Base-by-base conservation (phyloP, 2,329 filamentous ascomycete species). In the Clonostachys chloroleuca region DNA sequence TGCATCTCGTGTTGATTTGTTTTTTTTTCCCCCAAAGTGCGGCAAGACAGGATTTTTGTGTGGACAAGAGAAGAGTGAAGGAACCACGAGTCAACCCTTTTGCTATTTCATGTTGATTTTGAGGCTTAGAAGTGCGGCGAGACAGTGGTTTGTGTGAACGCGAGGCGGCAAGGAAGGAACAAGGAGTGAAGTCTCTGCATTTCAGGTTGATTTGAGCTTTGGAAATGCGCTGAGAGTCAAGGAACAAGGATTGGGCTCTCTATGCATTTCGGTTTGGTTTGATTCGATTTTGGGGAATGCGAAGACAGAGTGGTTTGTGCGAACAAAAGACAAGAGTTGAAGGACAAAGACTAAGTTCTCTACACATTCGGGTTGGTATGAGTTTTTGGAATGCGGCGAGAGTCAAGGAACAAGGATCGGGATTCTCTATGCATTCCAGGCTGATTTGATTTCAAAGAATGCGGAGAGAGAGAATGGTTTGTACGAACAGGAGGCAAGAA, bases 91-190 rank as follows among this genome's bases (percentile, higher is more conserved):
- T 30, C 7, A 30, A 30, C 24, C 45, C 39, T 52, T 47, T 50
- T 57, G 36, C 49, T 24, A 10, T 54, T 54, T 35, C 12, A 44
- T 43, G 49, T 48, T 33, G 50, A 55, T 40, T 52, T 51, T 30
- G 24, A 30, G 24, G 4, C 10, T 30, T 30, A 30, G 8, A 9
- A 30, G 9, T 30, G 9, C 3, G 24, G 24, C 9, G 24, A 30
- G 24, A 30, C 9, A 30, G 1, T 30, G 8, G 24, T 30, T 3
- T 30, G 24, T 30, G 9, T 9, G 24, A 30, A 30, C 8, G 9
- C 9, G 9, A 10, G 24, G 10, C 8, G 8, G 9, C 24, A 30
- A 30, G 10, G 8, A 30, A 6, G 24, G 24, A 30, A 10, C 8
- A 30, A 3, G 24, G 24, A 30, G 24, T 30, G 24, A 30, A 30